phyloP scores from a whole-genome alignment of 2,329 filamentous ascomycete species.

The Gaeumannomyces tritici region DNA sequence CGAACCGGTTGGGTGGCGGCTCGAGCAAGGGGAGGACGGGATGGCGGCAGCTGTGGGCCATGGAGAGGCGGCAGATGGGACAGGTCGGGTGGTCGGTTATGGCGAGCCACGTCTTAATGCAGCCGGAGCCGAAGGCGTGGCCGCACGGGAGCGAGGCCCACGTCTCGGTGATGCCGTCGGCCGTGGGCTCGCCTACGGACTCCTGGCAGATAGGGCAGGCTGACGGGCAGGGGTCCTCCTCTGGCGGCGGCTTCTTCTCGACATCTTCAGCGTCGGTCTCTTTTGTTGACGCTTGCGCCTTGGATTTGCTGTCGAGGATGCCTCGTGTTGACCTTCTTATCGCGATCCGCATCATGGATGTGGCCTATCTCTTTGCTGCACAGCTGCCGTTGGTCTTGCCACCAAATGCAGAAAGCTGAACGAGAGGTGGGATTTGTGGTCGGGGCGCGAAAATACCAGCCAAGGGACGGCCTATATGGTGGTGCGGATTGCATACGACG shows the following conservation, averaged over 20 bases:
- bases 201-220: conserved; percentile 33
- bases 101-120: conserved; percentile 32
- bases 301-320: background rate
- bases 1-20: background rate
- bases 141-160: conserved; percentile 32
- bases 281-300: background rate
- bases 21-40: conserved; percentile 18
- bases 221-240: background rate
- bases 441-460: no score
- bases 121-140: conserved; percentile 31
- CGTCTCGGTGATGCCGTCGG: conserved; percentile 26
- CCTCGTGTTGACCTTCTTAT: background rate
- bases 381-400: background rate
- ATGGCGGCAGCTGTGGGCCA: conserved; percentile 22
- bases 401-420: background rate
- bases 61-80: conserved; percentile 26
- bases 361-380: background rate
- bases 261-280: background rate
- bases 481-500: background rate
- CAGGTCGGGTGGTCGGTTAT: conserved; percentile 24
- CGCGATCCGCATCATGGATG: background rate
- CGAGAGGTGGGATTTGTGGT: background rate
- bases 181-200: conserved; percentile 23
- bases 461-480: background rate
- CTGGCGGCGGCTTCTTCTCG: background rate